phyloP scores from a whole-genome alignment of 1,139 yeast genomes.

The Hansenula lynferdii region DNA sequence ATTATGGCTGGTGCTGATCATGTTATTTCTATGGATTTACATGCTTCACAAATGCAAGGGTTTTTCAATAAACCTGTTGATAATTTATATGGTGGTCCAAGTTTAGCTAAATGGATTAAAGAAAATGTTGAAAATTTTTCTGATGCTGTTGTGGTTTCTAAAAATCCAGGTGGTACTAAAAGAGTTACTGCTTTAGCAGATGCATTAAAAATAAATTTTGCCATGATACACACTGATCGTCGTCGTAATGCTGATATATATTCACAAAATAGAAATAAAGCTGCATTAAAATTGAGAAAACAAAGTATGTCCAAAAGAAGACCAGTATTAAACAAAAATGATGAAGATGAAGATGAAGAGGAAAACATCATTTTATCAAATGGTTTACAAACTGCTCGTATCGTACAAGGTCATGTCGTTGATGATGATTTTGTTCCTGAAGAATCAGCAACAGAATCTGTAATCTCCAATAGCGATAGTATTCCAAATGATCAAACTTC shows the following conservation, averaged over 20 bases:
- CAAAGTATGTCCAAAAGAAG: conserved; percentile 31
- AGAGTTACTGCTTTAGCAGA: conserved; percentile 97
- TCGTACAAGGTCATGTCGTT: conserved; percentile 95
- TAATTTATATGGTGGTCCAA: conserved; percentile 93
- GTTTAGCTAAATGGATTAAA: conserved; percentile 93
- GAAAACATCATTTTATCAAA: conserved; percentile 65
- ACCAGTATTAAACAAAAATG: conserved; percentile 31
- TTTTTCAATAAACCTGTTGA: conserved; percentile 97
- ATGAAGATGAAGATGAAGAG: conserved; percentile 52
- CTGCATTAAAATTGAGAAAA: conserved; percentile 30
- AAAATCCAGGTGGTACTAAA: conserved; percentile 98
- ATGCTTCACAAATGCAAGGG: conserved; percentile 99
- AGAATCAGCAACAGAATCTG: conserved; percentile 23
- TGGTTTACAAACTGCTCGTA: conserved; percentile 93
- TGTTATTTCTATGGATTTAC: conserved; percentile 96
- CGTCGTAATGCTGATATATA: conserved; percentile 80
- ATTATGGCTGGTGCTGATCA: conserved; percentile 99
- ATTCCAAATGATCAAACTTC: conserved; percentile 24
- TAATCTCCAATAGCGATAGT: conserved; percentile 11
- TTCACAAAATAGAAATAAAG: conserved; percentile 29
- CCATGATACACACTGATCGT: conserved; percentile 98
- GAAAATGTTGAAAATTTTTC: conserved; percentile 82
- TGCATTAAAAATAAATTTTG: conserved; percentile 89
- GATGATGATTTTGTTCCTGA: conserved; percentile 68
- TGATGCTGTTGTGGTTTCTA: conserved; percentile 86